Evolutionary conservation across 345 rosid genomes (phyloP).

Genomic region (Xanthoceras sorbifolium): DNA sequence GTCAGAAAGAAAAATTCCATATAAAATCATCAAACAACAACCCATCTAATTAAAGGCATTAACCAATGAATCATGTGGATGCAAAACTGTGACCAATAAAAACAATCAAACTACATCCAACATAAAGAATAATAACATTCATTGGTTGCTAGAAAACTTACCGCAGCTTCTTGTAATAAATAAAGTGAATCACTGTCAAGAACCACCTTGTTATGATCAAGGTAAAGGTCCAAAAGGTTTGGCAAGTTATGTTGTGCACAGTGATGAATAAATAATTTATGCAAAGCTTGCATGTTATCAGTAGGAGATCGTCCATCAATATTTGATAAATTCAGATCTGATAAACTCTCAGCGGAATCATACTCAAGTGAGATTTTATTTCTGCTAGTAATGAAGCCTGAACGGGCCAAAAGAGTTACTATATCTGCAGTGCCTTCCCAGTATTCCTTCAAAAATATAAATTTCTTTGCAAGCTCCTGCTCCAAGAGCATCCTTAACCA

Average conservation of each 20-base stretch:
- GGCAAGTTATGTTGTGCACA: constrained; percentile 77
- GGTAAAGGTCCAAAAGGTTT: constrained; percentile 86
- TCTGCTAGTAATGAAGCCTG: constrained; percentile 64
- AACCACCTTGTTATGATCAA: constrained; percentile 71
- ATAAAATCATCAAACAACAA: constrained; percentile 2
- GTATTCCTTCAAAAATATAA: constrained; percentile 75
- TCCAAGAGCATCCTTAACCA: constrained; percentile 84
- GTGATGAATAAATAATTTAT: constrained; percentile 63
- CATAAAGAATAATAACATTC: constrained; percentile 25
- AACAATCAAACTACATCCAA: constrained; percentile 14
- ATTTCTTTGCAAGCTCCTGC: constrained; percentile 79
- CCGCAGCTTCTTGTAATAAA: constrained; percentile 72
- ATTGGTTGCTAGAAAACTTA: constrained; percentile 56
- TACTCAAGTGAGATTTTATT: constrained; percentile 41
- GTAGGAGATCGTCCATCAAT: constrained; percentile 38
- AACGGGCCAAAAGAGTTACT: constrained; percentile 73
- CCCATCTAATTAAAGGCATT: neutral
- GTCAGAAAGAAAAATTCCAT: neutral
- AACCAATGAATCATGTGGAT: neutral
- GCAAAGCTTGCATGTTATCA: constrained; percentile 57
- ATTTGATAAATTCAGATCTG: constrained; percentile 47
- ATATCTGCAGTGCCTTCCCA: constrained; percentile 84
- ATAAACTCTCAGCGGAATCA: constrained; percentile 41
- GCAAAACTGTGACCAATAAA: constrained; percentile 2
- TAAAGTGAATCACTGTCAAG: constrained; percentile 55